Percentiles rank a stretch among this genome's conserved stretches.
Conservation (phyloP, 208 protist genomes). For the Acanthamoeba healyi region DNA sequence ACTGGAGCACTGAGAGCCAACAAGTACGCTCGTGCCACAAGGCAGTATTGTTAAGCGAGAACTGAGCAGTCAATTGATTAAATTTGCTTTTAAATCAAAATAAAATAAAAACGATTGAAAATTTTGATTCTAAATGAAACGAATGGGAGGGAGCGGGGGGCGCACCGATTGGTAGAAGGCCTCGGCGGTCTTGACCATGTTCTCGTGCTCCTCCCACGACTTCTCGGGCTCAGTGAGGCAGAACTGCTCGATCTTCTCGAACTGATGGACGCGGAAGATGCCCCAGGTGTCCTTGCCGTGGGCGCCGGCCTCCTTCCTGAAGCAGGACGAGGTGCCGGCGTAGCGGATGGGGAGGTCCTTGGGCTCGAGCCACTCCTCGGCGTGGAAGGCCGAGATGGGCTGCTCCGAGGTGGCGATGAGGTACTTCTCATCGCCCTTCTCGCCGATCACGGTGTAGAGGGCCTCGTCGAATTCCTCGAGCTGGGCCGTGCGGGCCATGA, state of each 20-base stretch:
- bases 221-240: slow-evolving; percentile 90
- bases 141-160: not conserved
- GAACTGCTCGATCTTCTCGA: slow-evolving; percentile 95
- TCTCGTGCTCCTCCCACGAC: slow-evolving; percentile 92
- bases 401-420: slow-evolving; percentile 99
- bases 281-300: slow-evolving; percentile 93
- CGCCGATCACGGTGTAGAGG: slow-evolving; percentile 97
- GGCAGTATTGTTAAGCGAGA: too few species aligned
- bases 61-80: too few species aligned
- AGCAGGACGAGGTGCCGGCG: slow-evolving; percentile 99
- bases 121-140: too few species aligned
- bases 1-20: too few species aligned
- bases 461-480: slow-evolving; percentile 98
- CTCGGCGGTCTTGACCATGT: slow-evolving; percentile 92
- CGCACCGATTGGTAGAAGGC: slow-evolving; percentile 92
- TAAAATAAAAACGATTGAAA: too few species aligned
- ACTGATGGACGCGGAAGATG: slow-evolving; percentile 96
- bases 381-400: slow-evolving; percentile 98
- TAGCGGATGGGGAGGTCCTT: slow-evolving; percentile 91
- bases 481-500: slow-evolving; percentile 95
- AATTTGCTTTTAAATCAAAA: too few species aligned
- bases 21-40: too few species aligned
- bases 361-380: slow-evolving; percentile 95
- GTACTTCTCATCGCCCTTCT: slow-evolving; percentile 99
- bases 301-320: slow-evolving; percentile 98